Base-by-base conservation (phyloP, 192 early-diverging fungal species). In the Piromyces finnis region DNA sequence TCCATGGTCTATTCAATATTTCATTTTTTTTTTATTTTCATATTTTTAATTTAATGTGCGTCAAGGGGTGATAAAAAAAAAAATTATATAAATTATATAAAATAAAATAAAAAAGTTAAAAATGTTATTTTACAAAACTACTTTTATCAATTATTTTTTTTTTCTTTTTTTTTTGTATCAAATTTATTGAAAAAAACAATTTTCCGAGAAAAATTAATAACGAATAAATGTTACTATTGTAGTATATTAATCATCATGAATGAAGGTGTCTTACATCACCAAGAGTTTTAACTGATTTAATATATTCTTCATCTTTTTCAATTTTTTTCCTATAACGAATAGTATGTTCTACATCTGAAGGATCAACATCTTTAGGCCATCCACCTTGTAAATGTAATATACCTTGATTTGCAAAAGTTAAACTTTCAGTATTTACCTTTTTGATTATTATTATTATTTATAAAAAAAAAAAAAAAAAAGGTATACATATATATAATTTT, bases 261-360 rank as follows among this genome's bases (percentile, higher is more conserved):
- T n/a, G n/a, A n/a, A n/a, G n/a, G n/a, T 30, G 3, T 12, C 84
- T 22, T 77, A 84, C 85, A 29, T 84, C 84, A 28, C 88, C 89
- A 79, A 91, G 82, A 15, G 29, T 77, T 80, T 89, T 84, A 29
- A 91, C 85, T n/a, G 83, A 80, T 28, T 86, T 84, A 16, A 88
- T 84, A 82, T 90, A 91, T 80, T 90, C 90, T 80, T 91, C 90
- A 81, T 91, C 90, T 82, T 91, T 91, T 81, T 91, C 90, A 29
- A 91, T 86, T 83, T 91, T 91, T 78, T 90, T 90, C 28, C 89
- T 84, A 81, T 87, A 91, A 30, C 90, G 85, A 78, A 90, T 88
- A 22, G 89, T 91, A 78, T 91, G 90, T 82, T 91, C 90, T 5
- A 89, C 89, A 79, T 91, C 90, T 15, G 82, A 86, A 17, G 86